Percentiles rank a stretch among this genome's conserved stretches.
These are phyloP conservation scores for Wallacemonas sp. DNA, from an alignment of 208 protist genomes.

Conservation along the genomic window DNA sequence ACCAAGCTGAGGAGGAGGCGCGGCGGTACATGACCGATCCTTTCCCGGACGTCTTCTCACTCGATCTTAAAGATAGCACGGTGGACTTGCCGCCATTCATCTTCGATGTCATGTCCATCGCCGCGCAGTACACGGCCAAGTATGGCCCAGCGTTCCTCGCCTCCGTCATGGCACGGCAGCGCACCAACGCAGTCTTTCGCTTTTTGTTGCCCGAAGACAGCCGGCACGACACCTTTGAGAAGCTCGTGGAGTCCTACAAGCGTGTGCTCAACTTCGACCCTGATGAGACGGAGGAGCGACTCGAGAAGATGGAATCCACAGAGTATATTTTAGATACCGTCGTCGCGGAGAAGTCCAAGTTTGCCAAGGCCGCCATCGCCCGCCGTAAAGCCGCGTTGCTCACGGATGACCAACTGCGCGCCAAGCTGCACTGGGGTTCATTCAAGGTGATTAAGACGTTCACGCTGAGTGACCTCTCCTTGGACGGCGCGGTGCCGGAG, in stretches of 20 bases:
- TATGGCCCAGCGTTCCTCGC: constrained; percentile 78
- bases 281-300: constrained; percentile 74
- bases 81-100: constrained; percentile 64
- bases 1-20: constrained; percentile 71
- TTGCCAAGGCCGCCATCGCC: constrained; percentile 70
- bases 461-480: constrained; percentile 58
- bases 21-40: constrained; percentile 78
- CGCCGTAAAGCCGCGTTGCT: constrained; percentile 78
- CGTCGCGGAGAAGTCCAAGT: constrained; percentile 75
- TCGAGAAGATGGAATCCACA: constrained; percentile 51
- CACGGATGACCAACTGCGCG: constrained; percentile 84
- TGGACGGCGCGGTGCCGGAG: constrained; percentile 74
- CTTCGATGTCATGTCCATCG: constrained; percentile 72
- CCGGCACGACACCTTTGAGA: constrained; percentile 68
- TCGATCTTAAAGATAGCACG: constrained; percentile 65
- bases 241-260: constrained; percentile 78
- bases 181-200: constrained; percentile 66
- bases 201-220: constrained; percentile 79
- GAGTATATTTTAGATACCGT: constrained; percentile 60
- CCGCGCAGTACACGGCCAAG: constrained; percentile 88
- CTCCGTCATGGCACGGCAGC: constrained; percentile 54
- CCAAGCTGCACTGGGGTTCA: constrained; percentile 74
- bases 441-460: constrained; percentile 83
- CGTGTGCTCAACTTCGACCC: constrained; percentile 60
- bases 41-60: constrained; percentile 67